Conservation (phyloP, 805 yeast species). For the Suhomyces emberorum region DNA sequence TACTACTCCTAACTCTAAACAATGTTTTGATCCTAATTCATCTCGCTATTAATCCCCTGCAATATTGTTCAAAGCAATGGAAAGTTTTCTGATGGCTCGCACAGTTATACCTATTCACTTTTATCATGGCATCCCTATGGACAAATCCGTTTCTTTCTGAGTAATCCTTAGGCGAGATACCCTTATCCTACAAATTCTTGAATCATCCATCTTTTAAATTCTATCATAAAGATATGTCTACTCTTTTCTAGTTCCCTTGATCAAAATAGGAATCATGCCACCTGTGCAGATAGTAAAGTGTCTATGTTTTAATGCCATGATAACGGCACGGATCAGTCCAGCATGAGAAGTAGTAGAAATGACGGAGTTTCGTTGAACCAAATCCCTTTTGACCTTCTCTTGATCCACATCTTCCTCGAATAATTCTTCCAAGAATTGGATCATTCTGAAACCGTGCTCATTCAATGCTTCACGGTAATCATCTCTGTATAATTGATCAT, state of each 20-base stretch:
- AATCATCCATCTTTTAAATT: no score
- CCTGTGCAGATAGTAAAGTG: conserved; percentile 61
- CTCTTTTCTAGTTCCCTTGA: conserved; percentile 37
- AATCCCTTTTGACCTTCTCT: conserved; percentile 19
- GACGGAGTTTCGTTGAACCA: conserved; percentile 18
- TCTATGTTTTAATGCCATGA: conserved; percentile 53
- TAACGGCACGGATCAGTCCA: conserved; percentile 52
- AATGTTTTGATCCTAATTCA: no score
- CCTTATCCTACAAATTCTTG: no score
- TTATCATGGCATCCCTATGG: no score
- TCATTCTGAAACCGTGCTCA: conserved; percentile 50
- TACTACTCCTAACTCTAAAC: no score
- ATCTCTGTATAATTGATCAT: conserved; percentile 45
- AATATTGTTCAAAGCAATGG: no score
- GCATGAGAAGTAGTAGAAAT: conserved; percentile 58
- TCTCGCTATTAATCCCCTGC: no score
- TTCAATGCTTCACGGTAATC: conserved; percentile 46
- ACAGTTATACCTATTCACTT: no score
- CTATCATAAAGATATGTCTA: no score
- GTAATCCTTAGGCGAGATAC: no score
- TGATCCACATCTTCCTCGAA: conserved; percentile 21
- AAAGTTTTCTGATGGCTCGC: no score
- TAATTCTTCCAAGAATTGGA: conserved; percentile 39
- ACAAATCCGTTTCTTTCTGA: no score
- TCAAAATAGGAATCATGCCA: conserved; percentile 59